These are phyloP conservation scores for Leishmania arabica DNA, from an alignment of 208 protist genomes.

Conservation along the genomic window DNA sequence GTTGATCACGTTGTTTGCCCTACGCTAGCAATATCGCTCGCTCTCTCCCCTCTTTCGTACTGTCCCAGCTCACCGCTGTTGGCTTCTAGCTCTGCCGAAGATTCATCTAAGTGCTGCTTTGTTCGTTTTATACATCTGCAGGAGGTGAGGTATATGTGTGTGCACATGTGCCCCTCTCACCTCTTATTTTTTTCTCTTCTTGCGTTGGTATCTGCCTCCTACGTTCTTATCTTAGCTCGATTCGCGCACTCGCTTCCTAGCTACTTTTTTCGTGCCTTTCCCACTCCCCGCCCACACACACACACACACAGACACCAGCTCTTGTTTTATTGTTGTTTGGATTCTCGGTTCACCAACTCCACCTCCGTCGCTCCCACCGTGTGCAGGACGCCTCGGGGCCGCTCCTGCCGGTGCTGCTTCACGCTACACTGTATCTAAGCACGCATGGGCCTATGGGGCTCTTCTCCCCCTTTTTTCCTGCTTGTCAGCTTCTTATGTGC, in stretches of 20 bases:
- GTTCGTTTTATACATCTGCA: too few species aligned
- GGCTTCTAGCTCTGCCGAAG: neutral
- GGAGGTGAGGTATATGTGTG: neutral
- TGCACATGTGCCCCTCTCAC: neutral
- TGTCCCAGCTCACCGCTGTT: neutral
- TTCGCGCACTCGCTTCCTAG: neutral
- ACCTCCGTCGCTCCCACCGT: neutral
- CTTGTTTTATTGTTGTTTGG: too few species aligned
- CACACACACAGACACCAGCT: neutral
- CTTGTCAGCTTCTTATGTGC: neutral
- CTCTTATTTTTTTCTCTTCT: neutral
- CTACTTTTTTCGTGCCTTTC: neutral
- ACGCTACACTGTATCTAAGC: neutral
- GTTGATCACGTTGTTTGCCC: too few species aligned
- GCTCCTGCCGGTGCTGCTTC: neutral
- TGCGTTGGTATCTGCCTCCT: neutral
- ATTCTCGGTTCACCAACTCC: neutral
- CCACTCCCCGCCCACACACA: neutral
- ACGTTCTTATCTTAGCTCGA: too few species aligned
- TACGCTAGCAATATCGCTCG: neutral
- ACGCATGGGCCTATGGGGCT: neutral
- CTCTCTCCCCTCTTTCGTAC: too few species aligned
- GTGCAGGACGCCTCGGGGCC: neutral
- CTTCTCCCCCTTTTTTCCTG: neutral
- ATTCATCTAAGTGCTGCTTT: too few species aligned